These are phyloP conservation scores for Zymoseptoria passerinii DNA, from an alignment of 2,329 filamentous ascomycete genomes.

Conservation along the genomic window DNA sequence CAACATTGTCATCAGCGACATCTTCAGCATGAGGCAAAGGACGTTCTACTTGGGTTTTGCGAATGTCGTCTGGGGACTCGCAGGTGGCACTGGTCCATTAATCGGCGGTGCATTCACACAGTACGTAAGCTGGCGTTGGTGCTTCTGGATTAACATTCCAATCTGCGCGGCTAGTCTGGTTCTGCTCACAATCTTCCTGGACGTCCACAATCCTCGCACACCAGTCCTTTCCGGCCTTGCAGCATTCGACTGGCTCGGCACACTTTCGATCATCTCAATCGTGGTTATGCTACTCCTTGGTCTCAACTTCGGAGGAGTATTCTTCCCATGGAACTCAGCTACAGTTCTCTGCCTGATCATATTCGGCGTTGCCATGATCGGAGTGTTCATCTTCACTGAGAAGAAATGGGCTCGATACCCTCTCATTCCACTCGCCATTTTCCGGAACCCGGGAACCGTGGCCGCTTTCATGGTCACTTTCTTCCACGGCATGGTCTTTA, in stretches of 20 bases:
- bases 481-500: slow-evolving; percentile 48
- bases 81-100: slow-evolving; percentile 45
- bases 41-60: slow-evolving; percentile 43
- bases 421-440: slow-evolving; percentile 59
- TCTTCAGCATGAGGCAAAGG: slow-evolving; percentile 41
- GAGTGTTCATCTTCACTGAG: slow-evolving; percentile 54
- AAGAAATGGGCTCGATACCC: slow-evolving; percentile 56
- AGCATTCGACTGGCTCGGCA: slow-evolving; percentile 49
- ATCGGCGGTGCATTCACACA: slow-evolving; percentile 45
- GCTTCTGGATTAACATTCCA: slow-evolving; percentile 49
- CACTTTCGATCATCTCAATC: slow-evolving; percentile 43
- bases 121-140: slow-evolving; percentile 45
- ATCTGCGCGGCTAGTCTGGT: slow-evolving; percentile 42
- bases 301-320: slow-evolving; percentile 46
- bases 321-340: slow-evolving; percentile 46
- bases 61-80: slow-evolving; percentile 48
- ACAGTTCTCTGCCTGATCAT: slow-evolving; percentile 50
- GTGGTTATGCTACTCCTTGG: slow-evolving; percentile 47
- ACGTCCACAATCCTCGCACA: slow-evolving; percentile 49
- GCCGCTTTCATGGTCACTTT: slow-evolving; percentile 47
- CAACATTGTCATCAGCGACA: slow-evolving; percentile 47
- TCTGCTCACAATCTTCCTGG: slow-evolving; percentile 44
- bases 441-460: slow-evolving; percentile 47
- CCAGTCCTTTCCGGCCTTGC: slow-evolving; percentile 40
- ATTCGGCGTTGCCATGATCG: slow-evolving; percentile 41